Evolutionary conservation across 2,329 filamentous ascomycete genomes (phyloP), one percentile per base, ranked within the genome.

Genomic region (Penicillium hordei): DNA sequence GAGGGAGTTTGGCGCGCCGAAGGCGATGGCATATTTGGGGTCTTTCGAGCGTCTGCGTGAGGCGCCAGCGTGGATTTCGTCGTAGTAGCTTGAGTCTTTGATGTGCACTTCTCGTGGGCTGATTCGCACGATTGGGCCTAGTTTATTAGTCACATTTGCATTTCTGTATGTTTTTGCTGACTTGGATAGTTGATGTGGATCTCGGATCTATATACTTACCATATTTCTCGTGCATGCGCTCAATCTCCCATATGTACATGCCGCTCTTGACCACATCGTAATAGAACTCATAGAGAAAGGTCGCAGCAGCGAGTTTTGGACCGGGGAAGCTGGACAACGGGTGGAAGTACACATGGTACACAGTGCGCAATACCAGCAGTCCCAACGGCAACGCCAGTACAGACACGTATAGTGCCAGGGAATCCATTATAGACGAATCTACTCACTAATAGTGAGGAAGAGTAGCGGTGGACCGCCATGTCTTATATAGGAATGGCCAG

Each of bases 91-190:
- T 4, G 74, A 62, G 52, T 77, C 75, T 46, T 67, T 67, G 52
- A 76, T 67, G 57, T 76, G 75, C 0, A 77, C 31, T 55, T 77
- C 74, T 36, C 67, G 61, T 1, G 75, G 74, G 27, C 63, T 75
- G 48, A 77, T 70, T 15, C 75, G 73, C 9, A 76, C 65, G 21
- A 77, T 74, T 5, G 73, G 72, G 3, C 73, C 70, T 73, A 6
- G 31, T 33, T 15, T 45, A 42, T 45, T n/a, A 23, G 21, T 5
- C 12, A 13, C 6, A 29, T 19, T 25, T n/a, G 5, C 1, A n/a
- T 19, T 19, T 17, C 2, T 17, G 19, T 23, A 9, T 25, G 15
- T n/a, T n/a, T 27, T 27, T 12, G 23, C 8, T 49, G n/a, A 19
- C 13, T 27, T 17, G 23, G 21, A 45, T n/a, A 1, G 15, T 36